A percentile compares a stretch with the other conserved stretches of the same genome.
Conservation (phyloP, 441 rosid species). For the Euphorbia corollata region DNA sequence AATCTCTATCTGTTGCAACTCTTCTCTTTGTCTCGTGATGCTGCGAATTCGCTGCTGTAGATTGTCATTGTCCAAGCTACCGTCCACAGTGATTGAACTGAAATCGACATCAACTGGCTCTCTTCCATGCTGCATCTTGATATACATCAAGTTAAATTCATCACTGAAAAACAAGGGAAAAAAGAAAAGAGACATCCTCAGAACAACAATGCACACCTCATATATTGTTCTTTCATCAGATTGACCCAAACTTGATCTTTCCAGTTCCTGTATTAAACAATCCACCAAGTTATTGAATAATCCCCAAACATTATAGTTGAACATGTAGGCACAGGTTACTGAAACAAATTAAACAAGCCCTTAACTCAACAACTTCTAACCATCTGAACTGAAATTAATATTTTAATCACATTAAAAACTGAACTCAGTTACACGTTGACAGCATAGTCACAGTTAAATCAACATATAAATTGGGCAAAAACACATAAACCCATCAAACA, state of each 20-base stretch:
- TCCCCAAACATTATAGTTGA: slow-evolving; percentile 1
- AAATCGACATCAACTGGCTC: no score
- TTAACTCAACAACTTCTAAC: neutral
- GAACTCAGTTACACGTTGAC: slow-evolving; percentile 4
- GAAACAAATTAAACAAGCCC: neutral
- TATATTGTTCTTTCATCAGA: no score
- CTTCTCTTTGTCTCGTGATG: slow-evolving; percentile 63
- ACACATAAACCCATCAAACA: neutral
- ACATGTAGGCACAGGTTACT: neutral
- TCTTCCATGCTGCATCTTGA: no score
- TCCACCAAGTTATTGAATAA: neutral
- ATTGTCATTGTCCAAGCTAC: no score
- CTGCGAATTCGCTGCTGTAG: slow-evolving; percentile 58
- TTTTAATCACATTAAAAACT: neutral
- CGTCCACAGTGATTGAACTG: no score
- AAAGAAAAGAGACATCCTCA: no score
- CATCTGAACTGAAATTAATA: neutral
- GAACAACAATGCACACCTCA: neutral
- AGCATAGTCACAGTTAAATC: neutral
- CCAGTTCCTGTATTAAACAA: slow-evolving; percentile 44
- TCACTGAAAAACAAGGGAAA: no score
- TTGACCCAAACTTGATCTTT: slow-evolving; percentile 15
- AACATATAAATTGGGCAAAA: neutral
- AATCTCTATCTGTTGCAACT: slow-evolving; percentile 68
- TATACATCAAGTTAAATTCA: no score